Conservation (phyloP, 2,329 filamentous ascomycete species). For the Lecanicillium sp. region DNA sequence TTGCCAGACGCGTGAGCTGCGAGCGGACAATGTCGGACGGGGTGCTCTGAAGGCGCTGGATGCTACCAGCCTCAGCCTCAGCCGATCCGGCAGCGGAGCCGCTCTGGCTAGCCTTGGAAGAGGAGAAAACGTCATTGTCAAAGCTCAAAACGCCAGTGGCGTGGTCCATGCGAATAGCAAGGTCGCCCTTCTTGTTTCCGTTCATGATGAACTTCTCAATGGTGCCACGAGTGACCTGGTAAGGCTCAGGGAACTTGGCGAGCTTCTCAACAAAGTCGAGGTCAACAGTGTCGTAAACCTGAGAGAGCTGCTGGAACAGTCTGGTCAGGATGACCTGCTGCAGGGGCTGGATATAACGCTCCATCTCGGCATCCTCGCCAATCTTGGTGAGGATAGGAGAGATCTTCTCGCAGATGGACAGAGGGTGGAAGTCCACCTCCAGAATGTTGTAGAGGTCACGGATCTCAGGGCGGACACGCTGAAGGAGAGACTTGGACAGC, state of each 20-base stretch:
- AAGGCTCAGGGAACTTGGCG: constrained; percentile 92
- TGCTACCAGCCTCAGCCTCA: constrained; percentile 73
- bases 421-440: constrained; percentile 96
- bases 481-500: constrained; percentile 86
- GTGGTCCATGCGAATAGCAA: constrained; percentile 93
- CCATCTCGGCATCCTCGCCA: constrained; percentile 88
- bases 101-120: constrained; percentile 81
- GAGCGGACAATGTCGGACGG: constrained; percentile 96
- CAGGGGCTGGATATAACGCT: constrained; percentile 89
- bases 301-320: constrained; percentile 96
- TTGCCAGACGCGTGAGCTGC: constrained; percentile 85
- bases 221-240: constrained; percentile 81
- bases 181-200: constrained; percentile 98
- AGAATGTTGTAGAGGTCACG: constrained; percentile 97
- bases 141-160: constrained; percentile 93
- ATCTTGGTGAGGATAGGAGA: constrained; percentile 93
- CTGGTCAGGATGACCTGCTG: constrained; percentile 98
- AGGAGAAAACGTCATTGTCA: constrained; percentile 97
- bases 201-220: constrained; percentile 99
- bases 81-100: constrained; percentile 81
- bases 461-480: constrained; percentile 89
- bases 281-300: constrained; percentile 98
- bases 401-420: constrained; percentile 99
- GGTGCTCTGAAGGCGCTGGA: constrained; percentile 94
- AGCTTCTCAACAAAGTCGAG: constrained; percentile 88